Evolutionary conservation across 2,329 filamentous ascomycete species (phyloP), one percentile per base, ranked within the genome.

Genomic region (Apiospora sp.): DNA sequence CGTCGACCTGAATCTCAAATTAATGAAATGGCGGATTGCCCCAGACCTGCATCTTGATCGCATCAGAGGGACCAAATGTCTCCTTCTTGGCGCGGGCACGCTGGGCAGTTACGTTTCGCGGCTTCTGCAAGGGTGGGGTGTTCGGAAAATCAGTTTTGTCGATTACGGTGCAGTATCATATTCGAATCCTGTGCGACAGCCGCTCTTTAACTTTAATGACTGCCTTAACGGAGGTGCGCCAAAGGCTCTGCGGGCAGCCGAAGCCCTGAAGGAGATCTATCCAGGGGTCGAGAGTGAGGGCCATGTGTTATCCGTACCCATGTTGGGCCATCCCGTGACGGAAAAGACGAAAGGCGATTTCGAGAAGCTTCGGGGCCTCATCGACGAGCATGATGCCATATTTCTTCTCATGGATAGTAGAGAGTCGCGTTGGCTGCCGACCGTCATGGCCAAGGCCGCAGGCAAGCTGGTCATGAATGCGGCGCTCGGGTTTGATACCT

Each of bases 21-120:
- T 99, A 72, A 99, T 99, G 92, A 99, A 98, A 84, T 99, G 96
- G 96, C 92, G 96, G 51, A 94, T 99, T 78, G 94, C 95, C 10
- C 96, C 96, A 0, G 92, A 92, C 69, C 88, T 99, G 54, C 89
- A 98, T 80, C 89, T 99, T 13, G 95, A 98, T 43, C 89, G 90
- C 43, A 95, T 98, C 80, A 98, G 98, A 80, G 89, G 92, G 72
- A 96, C 94, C 4, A 97, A 92, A 79, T 99, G 96, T 80, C 88
- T 99, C 22, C 86, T 99, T 3, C 90, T 99, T 1, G 96, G 96
- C 5, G 95, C 96, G 0, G 96, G 96, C 19, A 99, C 96, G 0
- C 87, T 99, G 1, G 96, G 96, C 12, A 95, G 94, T 74, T 98
- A 98, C 80, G 95, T 99, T 27, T 94, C 95, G 14, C 90, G 96